phyloP scores from a whole-genome alignment of 495 filamentous ascomycete species.

The Schizothecium vesticola region DNA sequence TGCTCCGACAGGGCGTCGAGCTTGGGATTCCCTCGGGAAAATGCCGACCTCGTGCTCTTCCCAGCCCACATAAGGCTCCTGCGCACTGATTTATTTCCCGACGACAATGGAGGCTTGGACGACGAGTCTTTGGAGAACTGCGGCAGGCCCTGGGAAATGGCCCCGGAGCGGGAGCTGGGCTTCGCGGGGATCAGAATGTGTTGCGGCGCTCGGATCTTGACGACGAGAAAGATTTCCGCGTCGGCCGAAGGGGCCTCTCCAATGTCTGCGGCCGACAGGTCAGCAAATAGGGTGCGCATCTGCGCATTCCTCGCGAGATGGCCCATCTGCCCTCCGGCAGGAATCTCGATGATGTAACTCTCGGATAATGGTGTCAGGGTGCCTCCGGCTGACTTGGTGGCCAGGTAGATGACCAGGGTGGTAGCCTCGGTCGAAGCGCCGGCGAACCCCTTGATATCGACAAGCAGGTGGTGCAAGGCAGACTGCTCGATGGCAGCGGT shows the following conservation, averaged over 20 bases:
- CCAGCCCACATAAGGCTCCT: constrained; percentile 80
- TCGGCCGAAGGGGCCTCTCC: constrained; percentile 65
- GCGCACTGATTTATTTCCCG: constrained; percentile 56
- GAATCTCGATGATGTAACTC: constrained; percentile 73
- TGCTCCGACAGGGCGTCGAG: constrained; percentile 48
- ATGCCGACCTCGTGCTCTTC: constrained; percentile 46
- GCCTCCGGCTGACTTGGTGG: constrained; percentile 58
- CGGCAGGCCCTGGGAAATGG: constrained; percentile 29
- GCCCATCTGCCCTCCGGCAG: constrained; percentile 61
- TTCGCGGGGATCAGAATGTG: constrained; percentile 41
- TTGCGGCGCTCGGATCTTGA: constrained; percentile 66
- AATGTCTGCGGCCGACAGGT: constrained; percentile 75
- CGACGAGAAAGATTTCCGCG: constrained; percentile 73
- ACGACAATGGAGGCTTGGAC: constrained; percentile 36
- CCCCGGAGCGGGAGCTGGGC: constrained; percentile 42
- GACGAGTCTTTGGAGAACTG: constrained; percentile 34
- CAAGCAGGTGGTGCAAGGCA: constrained; percentile 74
- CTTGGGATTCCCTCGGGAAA: constrained; percentile 41
- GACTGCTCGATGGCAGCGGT: constrained; percentile 59
- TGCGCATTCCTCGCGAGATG: constrained; percentile 53
- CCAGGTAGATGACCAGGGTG: constrained; percentile 75
- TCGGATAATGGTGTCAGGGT: constrained; percentile 68
- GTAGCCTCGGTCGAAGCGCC: constrained; percentile 66
- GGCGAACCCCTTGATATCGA: constrained; percentile 75
- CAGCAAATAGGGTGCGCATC: constrained; percentile 81